A percentile compares a stretch with the other conserved stretches of the same genome.
Conservation (phyloP, 192 early-diverging fungal genomes). For the Mortierella claussenii region DNA sequence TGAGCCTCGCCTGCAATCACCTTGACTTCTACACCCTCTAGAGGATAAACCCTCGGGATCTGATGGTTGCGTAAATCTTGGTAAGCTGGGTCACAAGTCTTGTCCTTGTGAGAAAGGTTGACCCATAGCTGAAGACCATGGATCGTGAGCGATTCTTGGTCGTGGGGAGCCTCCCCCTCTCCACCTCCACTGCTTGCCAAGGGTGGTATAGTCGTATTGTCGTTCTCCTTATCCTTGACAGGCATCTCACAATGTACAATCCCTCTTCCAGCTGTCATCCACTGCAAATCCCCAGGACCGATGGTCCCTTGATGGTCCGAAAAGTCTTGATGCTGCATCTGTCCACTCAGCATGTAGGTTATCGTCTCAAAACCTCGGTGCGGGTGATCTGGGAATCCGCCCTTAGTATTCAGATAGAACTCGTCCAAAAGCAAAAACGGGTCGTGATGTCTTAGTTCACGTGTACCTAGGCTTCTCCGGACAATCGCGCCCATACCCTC, state of each 20-base stretch:
- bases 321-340: conserved; percentile 81
- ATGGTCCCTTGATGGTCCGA: conserved; percentile 76
- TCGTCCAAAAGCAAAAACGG: conserved; percentile 93
- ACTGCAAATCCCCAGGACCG: conserved; percentile 75
- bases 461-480: conserved; percentile 78
- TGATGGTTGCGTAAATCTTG: conserved; percentile 73
- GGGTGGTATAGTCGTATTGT: conserved; percentile 43
- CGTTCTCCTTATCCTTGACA: conserved; percentile 39
- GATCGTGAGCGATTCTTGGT: conserved; percentile 4
- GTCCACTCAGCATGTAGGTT: conserved; percentile 75
- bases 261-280: conserved; percentile 83
- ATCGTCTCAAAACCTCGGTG: conserved; percentile 88
- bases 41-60: conserved; percentile 69
- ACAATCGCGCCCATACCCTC: conserved; percentile 90
- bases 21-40: conserved; percentile 70
- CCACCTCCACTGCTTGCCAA: conserved; percentile 56
- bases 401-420: conserved; percentile 55
- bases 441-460: conserved; percentile 76
- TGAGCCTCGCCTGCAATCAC: conserved; percentile 90
- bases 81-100: conserved; percentile 75
- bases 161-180: conserved; percentile 6
- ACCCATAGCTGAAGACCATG: conserved; percentile 83
- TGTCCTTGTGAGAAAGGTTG: conserved; percentile 79
- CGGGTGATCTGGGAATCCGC: conserved; percentile 76
- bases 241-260: conserved; percentile 84